phyloP scores from a whole-genome alignment of 2,329 filamentous ascomycete species.

The Fusarium sororula region DNA sequence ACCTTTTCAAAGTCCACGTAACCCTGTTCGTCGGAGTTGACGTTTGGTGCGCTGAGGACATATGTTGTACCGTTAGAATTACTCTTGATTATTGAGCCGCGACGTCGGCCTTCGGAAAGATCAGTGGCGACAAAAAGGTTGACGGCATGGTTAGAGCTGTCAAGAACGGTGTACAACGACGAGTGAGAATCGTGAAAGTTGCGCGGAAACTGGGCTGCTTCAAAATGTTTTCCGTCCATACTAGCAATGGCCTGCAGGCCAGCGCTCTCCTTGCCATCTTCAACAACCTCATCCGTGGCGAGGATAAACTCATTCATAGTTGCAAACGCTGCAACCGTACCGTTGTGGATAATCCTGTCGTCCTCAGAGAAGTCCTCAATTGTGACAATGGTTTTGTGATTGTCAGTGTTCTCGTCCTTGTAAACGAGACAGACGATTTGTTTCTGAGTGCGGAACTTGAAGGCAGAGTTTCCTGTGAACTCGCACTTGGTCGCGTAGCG shows the following conservation, averaged over 20 bases:
- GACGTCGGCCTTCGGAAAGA: constrained; percentile 69
- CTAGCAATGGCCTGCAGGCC: constrained; percentile 83
- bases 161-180: constrained; percentile 89
- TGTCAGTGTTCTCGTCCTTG: constrained; percentile 67
- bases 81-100: constrained; percentile 93
- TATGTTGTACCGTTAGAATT: constrained; percentile 99
- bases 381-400: constrained; percentile 74
- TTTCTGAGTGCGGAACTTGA: constrained; percentile 60
- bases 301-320: constrained; percentile 98
- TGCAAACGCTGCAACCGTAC: constrained; percentile 79
- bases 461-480: constrained; percentile 76
- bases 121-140: constrained; percentile 93
- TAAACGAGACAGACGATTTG: constrained; percentile 67
- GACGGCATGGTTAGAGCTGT: constrained; percentile 92
- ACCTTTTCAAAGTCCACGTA: constrained; percentile 98
- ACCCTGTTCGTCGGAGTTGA: constrained; percentile 80
- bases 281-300: constrained; percentile 72
- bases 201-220: constrained; percentile 83
- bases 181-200: constrained; percentile 84
- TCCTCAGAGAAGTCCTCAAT: constrained; percentile 82
- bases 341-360: constrained; percentile 63
- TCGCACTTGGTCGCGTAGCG: constrained; percentile 83
- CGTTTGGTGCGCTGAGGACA: constrained; percentile 79
- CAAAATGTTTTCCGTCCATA: constrained; percentile 84
- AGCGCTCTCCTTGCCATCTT: constrained; percentile 64